Base-by-base conservation (phyloP, 164 flowering plant genomes). In the Buxus sempervirens region DNA sequence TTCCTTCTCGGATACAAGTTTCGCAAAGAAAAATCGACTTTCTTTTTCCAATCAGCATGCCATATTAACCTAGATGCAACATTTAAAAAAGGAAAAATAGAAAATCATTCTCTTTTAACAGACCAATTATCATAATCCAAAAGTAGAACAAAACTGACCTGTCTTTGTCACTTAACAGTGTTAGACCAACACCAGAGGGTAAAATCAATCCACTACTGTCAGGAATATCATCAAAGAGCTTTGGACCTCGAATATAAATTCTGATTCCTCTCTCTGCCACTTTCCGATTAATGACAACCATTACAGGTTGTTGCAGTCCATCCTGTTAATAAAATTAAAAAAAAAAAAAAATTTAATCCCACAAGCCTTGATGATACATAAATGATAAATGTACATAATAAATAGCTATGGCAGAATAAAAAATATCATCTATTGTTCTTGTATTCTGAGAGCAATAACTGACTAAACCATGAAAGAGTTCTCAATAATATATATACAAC, bases 301-400 rank as follows among this genome's bases (percentile, higher is more conserved):
- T 81, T 21, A 85, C 80, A 41, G 96, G 95, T 65, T 86, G 88
- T 72, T 86, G 88, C 67, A 95, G 80, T 56, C 80, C 41, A 64
- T 82, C 92, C 98, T 94, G 78, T 62, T n/a, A n/a, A n/a, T n/a
- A n/a, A n/a, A n/a, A n/a, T n/a, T n/a, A n/a, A n/a, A n/a, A 72
- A 36, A 22, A 69, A 13, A 38, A 12, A 63, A 23, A 0, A 48
- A 54, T 3, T 58, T 57, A 67, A 45, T 51, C 42, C 42, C 28
- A n/a, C 22, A 42, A 58, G 28, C 51, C 13, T 5, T 32, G 25
- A 64, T 23, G 20, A 56, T 60, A 25, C 24, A 49, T 14, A 45
- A n/a, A 55, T 32, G 38, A n/a, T n/a, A n/a, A n/a, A n/a, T n/a
- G 38, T 7, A 32, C 38, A 32, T 3, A 32, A 32, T 32, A 32